Base-by-base conservation (phyloP, 495 filamentous ascomycete species). In the Acidiella bohemica region DNA sequence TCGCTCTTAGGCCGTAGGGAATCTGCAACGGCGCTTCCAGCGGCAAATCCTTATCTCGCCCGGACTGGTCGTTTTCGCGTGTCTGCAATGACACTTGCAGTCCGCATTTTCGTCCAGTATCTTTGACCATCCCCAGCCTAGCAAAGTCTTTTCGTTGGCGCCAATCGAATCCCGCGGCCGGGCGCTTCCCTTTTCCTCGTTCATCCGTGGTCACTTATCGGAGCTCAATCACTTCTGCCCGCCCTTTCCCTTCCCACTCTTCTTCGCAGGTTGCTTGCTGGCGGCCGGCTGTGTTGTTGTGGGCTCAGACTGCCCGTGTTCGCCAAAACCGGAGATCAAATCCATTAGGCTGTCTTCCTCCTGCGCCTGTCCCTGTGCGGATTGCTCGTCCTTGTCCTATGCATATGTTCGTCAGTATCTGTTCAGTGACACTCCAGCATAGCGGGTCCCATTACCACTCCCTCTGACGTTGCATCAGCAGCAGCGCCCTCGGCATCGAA, bases 401-500 rank as follows among this genome's bases (percentile, higher is more conserved):
- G 33, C 12, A 44, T 18, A 19, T 16, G 33, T 19, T 10, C 22
- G 1, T 32, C 24, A 27, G 17, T 4, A 17, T 17, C 24, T 14
- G 5, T 2, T 2, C 37, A 6, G 17, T 2, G 17, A 41, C 20
- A 14, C 27, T 41, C 10, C 13, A 2, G 30, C 20, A 42, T 11
- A 39, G 6, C 31, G n/a, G 18, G 36, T 7, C 11, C 10, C 14
- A 9, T 32, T 19, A 18, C 6, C 17, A 41, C 17, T 12, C 18
- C 24, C 22, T 30, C 35, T 43, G 24, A 35, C 42, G 10, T 33
- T 28, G 8, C 42, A 43, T 36, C n/a, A 17, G 37, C 46, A 12
- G 13, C 14, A 13, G 47, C 46, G 26, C 57, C 56, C 40, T 64
- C 72, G 17, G 67, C 67, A 67, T 96, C 90, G 68, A 76, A 97